Conservation (phyloP, 129 eudicot species). For the Helianthus tuberosus region DNA sequence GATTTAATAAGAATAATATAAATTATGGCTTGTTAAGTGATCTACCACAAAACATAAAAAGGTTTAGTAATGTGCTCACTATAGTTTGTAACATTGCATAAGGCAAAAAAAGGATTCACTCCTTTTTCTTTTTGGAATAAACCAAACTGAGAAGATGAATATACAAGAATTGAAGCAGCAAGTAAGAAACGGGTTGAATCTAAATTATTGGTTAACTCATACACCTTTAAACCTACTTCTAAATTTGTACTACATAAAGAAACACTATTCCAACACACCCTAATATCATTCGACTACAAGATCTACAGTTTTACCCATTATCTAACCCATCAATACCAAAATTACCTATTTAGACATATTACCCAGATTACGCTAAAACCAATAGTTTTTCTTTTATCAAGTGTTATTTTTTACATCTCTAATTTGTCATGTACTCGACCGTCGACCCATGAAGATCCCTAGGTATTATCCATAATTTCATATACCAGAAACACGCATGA, state of each 20-base stretch:
- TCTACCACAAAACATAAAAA: background rate
- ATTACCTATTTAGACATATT: too few relatives aligned
- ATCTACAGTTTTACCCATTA: too few relatives aligned
- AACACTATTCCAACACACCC: too few relatives aligned
- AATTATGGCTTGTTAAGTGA: too few relatives aligned
- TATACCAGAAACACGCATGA: background rate
- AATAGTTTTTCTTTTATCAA: too few relatives aligned
- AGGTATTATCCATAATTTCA: background rate
- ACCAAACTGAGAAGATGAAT: slow-evolving; percentile 5
- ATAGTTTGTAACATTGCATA: background rate
- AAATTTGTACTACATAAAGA: too few relatives aligned
- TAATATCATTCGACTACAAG: too few relatives aligned
- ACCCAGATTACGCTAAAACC: too few relatives aligned
- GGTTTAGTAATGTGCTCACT: background rate
- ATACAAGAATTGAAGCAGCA: background rate
- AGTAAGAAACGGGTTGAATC: background rate
- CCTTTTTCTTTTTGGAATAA: background rate
- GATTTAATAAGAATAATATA: background rate
- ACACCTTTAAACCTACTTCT: too few relatives aligned
- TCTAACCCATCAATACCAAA: too few relatives aligned
- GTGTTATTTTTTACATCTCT: too few relatives aligned
- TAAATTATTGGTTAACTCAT: too few relatives aligned
- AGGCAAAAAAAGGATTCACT: background rate
- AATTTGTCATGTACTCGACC: background rate
- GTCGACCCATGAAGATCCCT: background rate